These are phyloP conservation scores for Phoma sp. DNA, from an alignment of 2,329 filamentous ascomycete species.

Conservation along the genomic window DNA sequence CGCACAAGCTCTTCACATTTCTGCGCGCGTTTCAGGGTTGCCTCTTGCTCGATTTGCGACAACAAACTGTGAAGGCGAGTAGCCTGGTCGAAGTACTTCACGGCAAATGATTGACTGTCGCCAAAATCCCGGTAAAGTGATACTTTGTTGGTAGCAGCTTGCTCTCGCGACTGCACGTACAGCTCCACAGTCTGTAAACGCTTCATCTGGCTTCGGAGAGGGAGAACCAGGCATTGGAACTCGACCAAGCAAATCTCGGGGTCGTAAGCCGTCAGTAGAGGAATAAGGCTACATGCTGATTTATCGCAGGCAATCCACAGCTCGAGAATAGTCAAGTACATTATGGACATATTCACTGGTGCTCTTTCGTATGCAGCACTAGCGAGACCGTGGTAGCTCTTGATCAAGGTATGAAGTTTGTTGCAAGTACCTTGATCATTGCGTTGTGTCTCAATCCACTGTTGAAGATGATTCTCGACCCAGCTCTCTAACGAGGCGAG, in stretches of 20 bases:
- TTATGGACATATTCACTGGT: slow-evolving; percentile 59
- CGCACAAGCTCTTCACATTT: slow-evolving; percentile 31
- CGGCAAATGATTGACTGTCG: slow-evolving; percentile 51
- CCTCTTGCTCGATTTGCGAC: slow-evolving; percentile 49
- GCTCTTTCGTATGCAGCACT: slow-evolving; percentile 45
- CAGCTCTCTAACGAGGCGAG: slow-evolving; percentile 60
- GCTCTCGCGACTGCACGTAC: slow-evolving; percentile 52
- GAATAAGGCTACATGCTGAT: slow-evolving; percentile 47
- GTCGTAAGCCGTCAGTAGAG: slow-evolving; percentile 56
- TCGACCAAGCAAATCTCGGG: slow-evolving; percentile 52
- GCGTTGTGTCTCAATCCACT: slow-evolving; percentile 48
- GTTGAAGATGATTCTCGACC: slow-evolving; percentile 51
- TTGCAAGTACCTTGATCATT: slow-evolving; percentile 34
- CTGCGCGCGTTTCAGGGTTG: slow-evolving; percentile 28
- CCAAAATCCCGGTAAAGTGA: slow-evolving; percentile 51
- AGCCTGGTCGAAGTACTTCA: slow-evolving; percentile 58
- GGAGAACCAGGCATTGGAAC: slow-evolving; percentile 56
- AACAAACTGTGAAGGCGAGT: slow-evolving; percentile 47
- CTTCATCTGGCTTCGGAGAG: slow-evolving; percentile 53
- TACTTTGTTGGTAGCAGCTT: slow-evolving; percentile 14
- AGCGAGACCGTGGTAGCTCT: slow-evolving; percentile 24
- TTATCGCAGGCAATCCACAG: slow-evolving; percentile 66
- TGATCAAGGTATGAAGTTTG: slow-evolving; percentile 19
- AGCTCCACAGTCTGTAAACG: slow-evolving; percentile 56
- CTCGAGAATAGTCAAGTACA: slow-evolving; percentile 63